A percentile compares a stretch with the other conserved stretches of the same genome.
phyloP scores from a whole-genome alignment of 345 rosid genomes.

The Hibiscus tridactylites region DNA sequence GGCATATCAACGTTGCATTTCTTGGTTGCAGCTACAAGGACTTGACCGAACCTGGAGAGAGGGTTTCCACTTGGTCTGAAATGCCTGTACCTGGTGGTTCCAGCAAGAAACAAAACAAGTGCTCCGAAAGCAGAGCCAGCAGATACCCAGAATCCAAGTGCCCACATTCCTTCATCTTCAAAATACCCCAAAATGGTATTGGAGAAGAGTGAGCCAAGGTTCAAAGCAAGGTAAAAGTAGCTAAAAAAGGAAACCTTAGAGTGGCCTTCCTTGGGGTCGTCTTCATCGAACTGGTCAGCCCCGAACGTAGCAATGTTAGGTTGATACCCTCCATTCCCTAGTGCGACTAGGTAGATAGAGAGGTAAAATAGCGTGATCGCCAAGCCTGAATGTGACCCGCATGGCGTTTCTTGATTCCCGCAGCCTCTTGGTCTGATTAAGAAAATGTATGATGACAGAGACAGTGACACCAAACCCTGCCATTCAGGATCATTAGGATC shows the following conservation, averaged over 20 bases:
- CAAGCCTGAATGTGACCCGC: constrained; percentile 58
- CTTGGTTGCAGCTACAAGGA: constrained; percentile 65
- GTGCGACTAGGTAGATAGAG: constrained; percentile 77
- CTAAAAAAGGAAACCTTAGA: constrained; percentile 90
- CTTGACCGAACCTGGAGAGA: constrained; percentile 75
- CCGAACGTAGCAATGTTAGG: constrained; percentile 97
- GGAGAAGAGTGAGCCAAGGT: constrained; percentile 94
- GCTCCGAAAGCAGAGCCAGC: constrained; percentile 79
- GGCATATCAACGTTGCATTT: constrained; percentile 53
- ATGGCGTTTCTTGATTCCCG: constrained; percentile 55
- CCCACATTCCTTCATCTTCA: constrained; percentile 94
- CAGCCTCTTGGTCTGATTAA: constrained; percentile 79
- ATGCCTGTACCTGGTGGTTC: constrained; percentile 69
- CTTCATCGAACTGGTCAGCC: constrained; percentile 94
- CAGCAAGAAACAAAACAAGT: constrained; percentile 63
- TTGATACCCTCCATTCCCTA: constrained; percentile 95
- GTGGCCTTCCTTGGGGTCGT: constrained; percentile 72
- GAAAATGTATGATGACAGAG: constrained; percentile 73
- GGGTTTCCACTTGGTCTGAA: constrained; percentile 90
- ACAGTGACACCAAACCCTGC: constrained; percentile 74
- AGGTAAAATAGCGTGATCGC: constrained; percentile 77
- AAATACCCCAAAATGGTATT: constrained; percentile 86
- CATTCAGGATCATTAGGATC: background rate
- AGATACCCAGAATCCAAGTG: constrained; percentile 88
- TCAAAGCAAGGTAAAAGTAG: constrained; percentile 89